phyloP scores from a whole-genome alignment of 148 eudicot species.

The Rhododendron griersonianum region DNA sequence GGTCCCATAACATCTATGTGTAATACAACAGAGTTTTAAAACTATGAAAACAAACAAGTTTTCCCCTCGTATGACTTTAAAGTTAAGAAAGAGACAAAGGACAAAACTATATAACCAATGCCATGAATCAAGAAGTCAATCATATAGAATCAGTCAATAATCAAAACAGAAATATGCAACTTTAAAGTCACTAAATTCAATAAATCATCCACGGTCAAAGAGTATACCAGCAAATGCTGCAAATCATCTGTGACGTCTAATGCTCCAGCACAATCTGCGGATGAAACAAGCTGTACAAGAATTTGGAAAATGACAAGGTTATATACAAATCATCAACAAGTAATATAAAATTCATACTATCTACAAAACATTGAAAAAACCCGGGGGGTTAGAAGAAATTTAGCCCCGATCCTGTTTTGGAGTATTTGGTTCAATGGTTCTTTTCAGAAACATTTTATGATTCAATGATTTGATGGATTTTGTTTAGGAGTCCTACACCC shows the following conservation, averaged over 20 bases:
- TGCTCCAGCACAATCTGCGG: constrained; percentile 98
- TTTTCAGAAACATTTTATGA: background rate
- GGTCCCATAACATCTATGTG: background rate
- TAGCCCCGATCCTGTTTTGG: background rate
- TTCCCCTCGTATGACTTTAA: background rate
- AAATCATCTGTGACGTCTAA: constrained; percentile 93
- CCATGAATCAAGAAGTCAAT: background rate
- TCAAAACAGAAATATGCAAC: background rate
- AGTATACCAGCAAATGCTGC: constrained; percentile 80
- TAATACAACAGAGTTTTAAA: background rate
- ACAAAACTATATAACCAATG: background rate
- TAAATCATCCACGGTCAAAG: background rate
- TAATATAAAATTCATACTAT: background rate
- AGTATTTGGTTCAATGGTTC: background rate
- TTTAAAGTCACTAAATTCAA: background rate
- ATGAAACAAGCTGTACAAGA: constrained; percentile 70
- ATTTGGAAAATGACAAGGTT: constrained; percentile 10
- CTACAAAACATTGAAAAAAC: background rate
- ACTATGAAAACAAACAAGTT: background rate
- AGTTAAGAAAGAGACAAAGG: background rate
- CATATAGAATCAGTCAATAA: background rate
- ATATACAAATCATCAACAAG: background rate
- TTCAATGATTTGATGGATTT: background rate
- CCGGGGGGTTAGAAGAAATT: background rate
- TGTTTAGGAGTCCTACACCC: background rate